Base-by-base conservation (phyloP, 1,284 basidiomycete genomes). In the Fomitopsis palustris region DNA sequence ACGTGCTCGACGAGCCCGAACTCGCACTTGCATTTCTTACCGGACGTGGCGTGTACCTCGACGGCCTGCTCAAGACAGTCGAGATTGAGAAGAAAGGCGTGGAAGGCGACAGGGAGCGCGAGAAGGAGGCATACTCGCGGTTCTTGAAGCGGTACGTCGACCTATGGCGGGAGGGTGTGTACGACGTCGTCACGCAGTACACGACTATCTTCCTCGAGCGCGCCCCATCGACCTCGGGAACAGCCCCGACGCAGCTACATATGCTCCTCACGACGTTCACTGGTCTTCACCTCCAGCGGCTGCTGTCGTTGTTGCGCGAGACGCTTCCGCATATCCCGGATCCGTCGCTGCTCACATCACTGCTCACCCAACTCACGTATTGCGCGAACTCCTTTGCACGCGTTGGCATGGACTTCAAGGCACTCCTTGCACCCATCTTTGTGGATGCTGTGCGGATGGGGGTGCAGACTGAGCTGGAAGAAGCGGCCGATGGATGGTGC, bases 361-460 rank as follows among this genome's bases (percentile, higher is more conserved):
- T 97, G 52, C 84, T 96, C 56, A 95, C 95, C 0, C 95, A 97
- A 68, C 82, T 98, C 49, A 91, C 92, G 9, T 97, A 97, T 74
- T 96, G 94, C 70, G 87, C 92, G 4, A 85, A 88, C n/a, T 93
- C 95, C 0, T 96, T 96, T 69, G 82, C 92, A 0, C 86, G 94
- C n/a, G 83, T 94, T n/a, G 95, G 95, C 0, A 81, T 96, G 61
- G 92, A 95, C 68, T 95, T 95, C 73, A 81, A 85, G 9, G 74
- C 79, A 0, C 75, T 88, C 7, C 77, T 95, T n/a, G 80, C 79
- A 0, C 78, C 79, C 5, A 78, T 90, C 0, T 87, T 94, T 66
- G 78, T 80, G n/a, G 71, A 78, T 21, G 85, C 88, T 4, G 84
- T 92, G 4, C 69, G 72, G 6, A 66, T 69, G 66, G 66, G 76